Percentiles rank a stretch among this genome's conserved stretches.
Conservation (phyloP, 2,329 filamentous ascomycete species). For the Calonectria pauciramosa region DNA sequence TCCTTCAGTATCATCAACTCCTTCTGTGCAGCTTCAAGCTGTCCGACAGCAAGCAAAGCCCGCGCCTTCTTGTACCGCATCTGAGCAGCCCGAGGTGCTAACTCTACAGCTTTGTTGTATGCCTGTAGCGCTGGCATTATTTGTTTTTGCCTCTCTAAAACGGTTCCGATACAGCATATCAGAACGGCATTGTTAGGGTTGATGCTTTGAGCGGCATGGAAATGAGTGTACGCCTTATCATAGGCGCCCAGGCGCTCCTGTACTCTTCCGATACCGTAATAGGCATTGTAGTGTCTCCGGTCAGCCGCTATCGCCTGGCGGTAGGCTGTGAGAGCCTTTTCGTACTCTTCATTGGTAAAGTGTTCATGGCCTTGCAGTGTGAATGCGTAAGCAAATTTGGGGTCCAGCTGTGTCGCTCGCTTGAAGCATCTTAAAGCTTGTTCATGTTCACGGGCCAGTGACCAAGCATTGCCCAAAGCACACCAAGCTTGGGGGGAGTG, state of each 20-base stretch:
- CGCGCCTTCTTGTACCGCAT: conserved; percentile 95
- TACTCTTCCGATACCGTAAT: conserved; percentile 88
- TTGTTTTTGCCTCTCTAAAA: conserved; percentile 90
- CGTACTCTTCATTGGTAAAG: conserved; percentile 95
- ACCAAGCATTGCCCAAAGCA: conserved; percentile 94
- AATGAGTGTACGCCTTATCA: conserved; percentile 92
- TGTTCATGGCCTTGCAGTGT: conserved; percentile 97
- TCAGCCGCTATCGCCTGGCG: conserved; percentile 89
- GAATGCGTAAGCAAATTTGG: conserved; percentile 94
- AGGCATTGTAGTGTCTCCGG: conserved; percentile 95
- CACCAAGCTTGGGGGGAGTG: conserved; percentile 97
- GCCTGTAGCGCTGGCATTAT: conserved; percentile 82
- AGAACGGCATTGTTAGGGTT: conserved; percentile 95
- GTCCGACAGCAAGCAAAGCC: conserved; percentile 82
- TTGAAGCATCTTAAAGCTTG: conserved; percentile 96
- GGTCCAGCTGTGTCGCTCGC: conserved; percentile 89
- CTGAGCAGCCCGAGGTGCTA: conserved; percentile 85
- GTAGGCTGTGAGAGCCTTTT: conserved; percentile 91
- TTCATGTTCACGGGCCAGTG: conserved; percentile 91
- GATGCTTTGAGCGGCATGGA: conserved; percentile 87
- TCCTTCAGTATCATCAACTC: conserved; percentile 93
- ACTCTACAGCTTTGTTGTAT: conserved; percentile 84
- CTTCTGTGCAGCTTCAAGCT: conserved; percentile 78
- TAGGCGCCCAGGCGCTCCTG: conserved; percentile 93
- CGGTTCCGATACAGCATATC: conserved; percentile 91